Evolutionary conservation across 2,329 filamentous ascomycete species (phyloP), one percentile per base, ranked within the genome.

Genomic region (Dactylellina sp.): DNA sequence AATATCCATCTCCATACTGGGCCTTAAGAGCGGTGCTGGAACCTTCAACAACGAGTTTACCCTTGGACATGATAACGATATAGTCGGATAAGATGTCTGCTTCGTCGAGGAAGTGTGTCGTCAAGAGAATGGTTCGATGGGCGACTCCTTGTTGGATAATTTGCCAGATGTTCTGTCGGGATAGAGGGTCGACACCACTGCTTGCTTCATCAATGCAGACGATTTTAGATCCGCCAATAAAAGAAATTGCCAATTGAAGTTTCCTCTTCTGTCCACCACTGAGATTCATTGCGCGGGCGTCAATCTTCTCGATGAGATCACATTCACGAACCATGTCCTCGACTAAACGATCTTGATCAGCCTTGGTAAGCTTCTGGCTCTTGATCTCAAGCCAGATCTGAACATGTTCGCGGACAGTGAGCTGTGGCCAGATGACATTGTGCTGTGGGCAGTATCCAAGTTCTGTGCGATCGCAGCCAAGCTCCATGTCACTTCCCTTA

Each of bases 181-280:
- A 93, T 0, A 97, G 83, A 0, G 94, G 93, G 79, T 97, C 93
- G 22, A 97, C 85, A 18, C 93, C 94, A 71, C 90, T 93, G 40
- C 90, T 93, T 11, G 97, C 92, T 81, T 97, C 94, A 77, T 97
- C 93, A 5, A 97, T 88, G 78, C 92, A 95, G 82, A 93, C 97
- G 0, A 97, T 89, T 22, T 88, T 87, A 75, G 91, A 94, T 9
- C 92, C 93, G 75, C 94, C 93, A 2, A 92, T 95, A 77, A 97
- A 88, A 91, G 97, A 96, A 88, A 97, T 94, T 5, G 92, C 93
- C 2, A 97, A 84, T 80, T 97, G 93, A 7, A 97, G 84, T 80
- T 97, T 97, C 59, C 93, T 85, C 82, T 96, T 97, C 80, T 97
- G 93, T 0, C 93, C 93, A 12, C 93, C 93, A 1, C 92, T 96